Evolutionary conservation across 371 early-diverging fungal species (phyloP).

Genomic region (Mucor indicus): DNA sequence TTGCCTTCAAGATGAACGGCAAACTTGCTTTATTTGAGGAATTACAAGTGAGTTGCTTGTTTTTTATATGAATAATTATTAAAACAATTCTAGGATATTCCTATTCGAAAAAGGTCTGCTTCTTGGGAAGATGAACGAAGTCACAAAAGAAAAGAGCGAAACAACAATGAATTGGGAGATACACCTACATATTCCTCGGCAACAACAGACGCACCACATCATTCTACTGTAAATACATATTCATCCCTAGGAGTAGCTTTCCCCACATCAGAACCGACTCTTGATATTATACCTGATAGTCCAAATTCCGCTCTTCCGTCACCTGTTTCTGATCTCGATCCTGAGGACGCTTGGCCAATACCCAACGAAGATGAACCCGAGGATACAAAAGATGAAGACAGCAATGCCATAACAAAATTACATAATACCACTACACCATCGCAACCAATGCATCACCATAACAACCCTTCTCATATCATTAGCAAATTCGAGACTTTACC

Average conservation of each 20-base stretch:
- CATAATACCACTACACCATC: too few relatives aligned
- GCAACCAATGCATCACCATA: too few relatives aligned
- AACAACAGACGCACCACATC: too few relatives aligned
- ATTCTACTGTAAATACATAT: too few relatives aligned
- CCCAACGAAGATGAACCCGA: too few relatives aligned
- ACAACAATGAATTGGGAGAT: too few relatives aligned
- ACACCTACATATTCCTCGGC: too few relatives aligned
- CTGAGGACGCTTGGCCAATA: slow-evolving; percentile 2
- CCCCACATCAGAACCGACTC: slow-evolving; percentile 2
- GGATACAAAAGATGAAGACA: background rate
- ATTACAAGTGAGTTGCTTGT: slow-evolving; percentile 4
- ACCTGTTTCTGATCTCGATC: slow-evolving; percentile 25
- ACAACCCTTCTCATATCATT: slow-evolving; percentile 15
- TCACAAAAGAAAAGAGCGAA: slow-evolving; percentile 21
- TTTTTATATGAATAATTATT: background rate
- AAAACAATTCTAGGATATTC: background rate
- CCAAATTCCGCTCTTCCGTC: slow-evolving; percentile 36
- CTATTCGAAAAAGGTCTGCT: slow-evolving; percentile 23
- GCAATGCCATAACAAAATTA: too few relatives aligned
- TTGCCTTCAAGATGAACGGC: slow-evolving; percentile 14
- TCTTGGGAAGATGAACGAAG: slow-evolving; percentile 26
- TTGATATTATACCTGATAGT: slow-evolving; percentile 21
- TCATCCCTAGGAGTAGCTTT: too few relatives aligned
- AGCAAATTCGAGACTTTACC: slow-evolving; percentile 38
- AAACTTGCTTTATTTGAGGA: slow-evolving; percentile 18